Evolutionary conservation across 495 filamentous ascomycete species (phyloP).

Genomic region (Extremus antarcticus): DNA sequence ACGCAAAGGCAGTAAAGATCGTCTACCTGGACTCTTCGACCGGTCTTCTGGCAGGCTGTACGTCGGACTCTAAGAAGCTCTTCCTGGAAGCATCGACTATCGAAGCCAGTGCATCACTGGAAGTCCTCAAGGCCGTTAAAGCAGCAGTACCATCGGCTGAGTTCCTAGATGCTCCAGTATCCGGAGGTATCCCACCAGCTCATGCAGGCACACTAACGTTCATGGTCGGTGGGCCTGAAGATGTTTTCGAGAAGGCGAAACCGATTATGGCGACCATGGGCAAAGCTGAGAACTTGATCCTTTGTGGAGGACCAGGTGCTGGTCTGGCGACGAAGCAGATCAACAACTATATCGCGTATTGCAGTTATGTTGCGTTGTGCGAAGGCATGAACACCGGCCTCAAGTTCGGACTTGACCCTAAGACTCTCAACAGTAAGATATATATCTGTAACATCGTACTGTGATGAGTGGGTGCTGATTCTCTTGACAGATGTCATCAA

Average conservation of each 20-base stretch:
- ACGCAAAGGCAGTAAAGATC: not conserved
- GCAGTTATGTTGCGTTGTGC: slow-evolving; percentile 2
- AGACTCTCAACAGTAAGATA: not conserved
- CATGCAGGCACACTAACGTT: slow-evolving; percentile 1
- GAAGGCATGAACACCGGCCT: slow-evolving; percentile 2
- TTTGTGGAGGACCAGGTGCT: not conserved
- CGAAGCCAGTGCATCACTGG: not conserved
- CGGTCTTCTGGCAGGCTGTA: not conserved
- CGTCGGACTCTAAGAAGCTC: not conserved
- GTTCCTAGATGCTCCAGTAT: slow-evolving; percentile 1
- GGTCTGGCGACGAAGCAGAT: slow-evolving; percentile 1
- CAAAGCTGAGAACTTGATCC: slow-evolving; percentile 1
- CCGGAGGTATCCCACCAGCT: not conserved
- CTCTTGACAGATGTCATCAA: slow-evolving; percentile 1
- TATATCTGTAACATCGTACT: too few relatives aligned
- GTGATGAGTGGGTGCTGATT: too few relatives aligned
- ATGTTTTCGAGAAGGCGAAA: slow-evolving; percentile 3
- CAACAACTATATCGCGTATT: slow-evolving; percentile 2
- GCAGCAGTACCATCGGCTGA: not conserved
- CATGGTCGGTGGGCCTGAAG: slow-evolving; percentile 1
- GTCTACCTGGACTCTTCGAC: not conserved
- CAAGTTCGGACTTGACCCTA: slow-evolving; percentile 1
- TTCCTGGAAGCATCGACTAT: not conserved
- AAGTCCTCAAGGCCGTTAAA: not conserved
- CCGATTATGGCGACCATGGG: slow-evolving; percentile 1